phyloP scores from a whole-genome alignment of 2,329 filamentous ascomycete species.

The Claviceps pazoutovae region DNA sequence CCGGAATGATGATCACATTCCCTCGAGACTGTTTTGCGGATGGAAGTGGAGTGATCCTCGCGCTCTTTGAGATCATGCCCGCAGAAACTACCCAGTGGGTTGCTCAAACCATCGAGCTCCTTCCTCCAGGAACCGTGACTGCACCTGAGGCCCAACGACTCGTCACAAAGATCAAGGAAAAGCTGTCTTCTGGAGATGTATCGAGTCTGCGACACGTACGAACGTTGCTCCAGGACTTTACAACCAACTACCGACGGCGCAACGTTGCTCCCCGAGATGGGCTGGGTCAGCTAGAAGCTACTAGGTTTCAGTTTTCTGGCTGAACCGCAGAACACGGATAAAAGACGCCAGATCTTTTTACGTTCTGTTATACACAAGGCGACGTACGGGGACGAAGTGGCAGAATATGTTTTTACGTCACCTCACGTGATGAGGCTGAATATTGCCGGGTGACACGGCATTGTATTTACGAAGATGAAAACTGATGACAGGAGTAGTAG shows the following conservation, averaged over 20 bases:
- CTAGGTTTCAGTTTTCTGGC: constrained; percentile 66
- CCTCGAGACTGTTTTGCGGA: constrained; percentile 92
- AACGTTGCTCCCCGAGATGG: constrained; percentile 94
- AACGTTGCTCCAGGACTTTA: constrained; percentile 85
- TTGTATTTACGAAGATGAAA: background rate
- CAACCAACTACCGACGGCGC: constrained; percentile 79
- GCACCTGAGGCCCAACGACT: constrained; percentile 68
- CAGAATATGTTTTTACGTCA: background rate
- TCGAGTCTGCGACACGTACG: constrained; percentile 61
- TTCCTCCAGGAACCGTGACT: constrained; percentile 71
- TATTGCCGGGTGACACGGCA: too few relatives aligned
- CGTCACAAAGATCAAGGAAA: constrained; percentile 66
- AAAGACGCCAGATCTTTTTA: too few relatives aligned
- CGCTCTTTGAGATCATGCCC: constrained; percentile 77
- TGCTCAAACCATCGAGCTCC: constrained; percentile 64
- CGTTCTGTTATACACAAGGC: background rate
- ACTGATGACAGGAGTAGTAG: background rate
- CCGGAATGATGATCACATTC: constrained; percentile 99
- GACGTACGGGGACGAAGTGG: background rate
- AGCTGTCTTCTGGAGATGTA: constrained; percentile 49
- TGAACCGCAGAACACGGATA: constrained; percentile 11
- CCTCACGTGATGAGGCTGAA: too few relatives aligned
- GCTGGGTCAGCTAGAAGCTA: constrained; percentile 72
- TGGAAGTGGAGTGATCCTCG: constrained; percentile 80
- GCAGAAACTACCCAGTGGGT: constrained; percentile 71